Evolutionary conservation across 169 alveolate genomes (phyloP), one percentile per base, ranked within the genome.

Genomic region (Plasmodium gonderi): DNA sequence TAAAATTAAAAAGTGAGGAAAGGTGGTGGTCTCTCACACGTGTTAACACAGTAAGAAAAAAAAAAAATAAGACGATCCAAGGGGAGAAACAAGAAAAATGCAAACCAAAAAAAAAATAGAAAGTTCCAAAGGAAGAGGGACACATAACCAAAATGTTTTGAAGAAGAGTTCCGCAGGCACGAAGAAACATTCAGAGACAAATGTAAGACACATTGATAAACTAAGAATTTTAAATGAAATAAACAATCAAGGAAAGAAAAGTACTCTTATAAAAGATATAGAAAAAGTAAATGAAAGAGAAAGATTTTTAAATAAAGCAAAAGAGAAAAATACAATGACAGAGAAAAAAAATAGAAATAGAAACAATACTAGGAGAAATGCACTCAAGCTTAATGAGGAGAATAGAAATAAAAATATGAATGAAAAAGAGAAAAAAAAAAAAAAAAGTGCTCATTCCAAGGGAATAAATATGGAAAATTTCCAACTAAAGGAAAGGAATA

Each of bases 121-220:
- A 40, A 17, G 81, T 49, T 7, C 64, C 23, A 75, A 38, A 17
- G 81, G 42, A 23, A 31, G 33, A 38, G 68, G 44, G 33, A 40
- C 29, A 75, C 26, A 17, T 45, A 17, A 75, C 29, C 12, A 42
- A 75, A 17, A 12, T 5, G 51, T 8, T 36, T 26, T 20, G 38
- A 31, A 38, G 33, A 75, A 31, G 7, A 75, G 17, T 40, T 20
- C 51, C n/a, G 64, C 29, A 8, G 68, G 14, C n/a, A 75, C 81
- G 26, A 75, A 8, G 64, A 75, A 42, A 31, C 67, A 75, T 3
- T 75, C 81, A 75, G 29, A 42, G 29, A 38, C 38, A 75, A 75
- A 20, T 45, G 17, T 75, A 75, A 75, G 81, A 75, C 81, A 75
- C 81, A 38, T 75, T 31, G 81, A 75, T 11, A 75, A 75, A 31